phyloP scores from a whole-genome alignment of 768 basidiomycete species.

The Lactifluus volemus region DNA sequence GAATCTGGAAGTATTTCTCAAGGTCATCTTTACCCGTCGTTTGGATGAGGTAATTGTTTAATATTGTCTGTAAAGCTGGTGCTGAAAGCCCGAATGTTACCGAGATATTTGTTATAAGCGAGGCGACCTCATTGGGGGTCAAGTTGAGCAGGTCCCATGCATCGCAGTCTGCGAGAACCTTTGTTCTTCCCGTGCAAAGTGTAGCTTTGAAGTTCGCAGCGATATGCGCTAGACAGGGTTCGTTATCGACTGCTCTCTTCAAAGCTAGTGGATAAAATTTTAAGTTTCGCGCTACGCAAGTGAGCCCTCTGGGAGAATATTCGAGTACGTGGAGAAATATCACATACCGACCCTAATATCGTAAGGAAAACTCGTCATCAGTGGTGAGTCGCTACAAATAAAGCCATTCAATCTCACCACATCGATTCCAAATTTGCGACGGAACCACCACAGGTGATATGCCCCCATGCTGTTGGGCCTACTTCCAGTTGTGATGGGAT shows the following conservation, averaged over 20 bases:
- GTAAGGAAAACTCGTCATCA: not conserved
- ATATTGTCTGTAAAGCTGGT: slow-evolving; percentile 24
- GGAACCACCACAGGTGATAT: slow-evolving; percentile 36
- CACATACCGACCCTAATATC: slow-evolving; percentile 11
- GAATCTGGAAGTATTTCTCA: slow-evolving; percentile 22
- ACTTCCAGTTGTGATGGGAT: not conserved
- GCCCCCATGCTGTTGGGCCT: slow-evolving; percentile 30
- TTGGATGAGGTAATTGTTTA: slow-evolving; percentile 31
- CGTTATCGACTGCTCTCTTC: slow-evolving; percentile 18
- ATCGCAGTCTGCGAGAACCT: slow-evolving; percentile 26
- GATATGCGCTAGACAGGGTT: slow-evolving; percentile 27
- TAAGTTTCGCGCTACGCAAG: slow-evolving; percentile 34
- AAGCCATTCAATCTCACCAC: slow-evolving; percentile 26
- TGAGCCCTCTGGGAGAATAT: not conserved
- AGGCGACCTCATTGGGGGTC: slow-evolving; percentile 26
- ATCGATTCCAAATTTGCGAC: slow-evolving; percentile 42
- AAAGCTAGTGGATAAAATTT: slow-evolving; percentile 40
- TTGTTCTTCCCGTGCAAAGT: slow-evolving; percentile 22
- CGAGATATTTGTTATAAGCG: slow-evolving; percentile 29
- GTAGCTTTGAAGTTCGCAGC: slow-evolving; percentile 26
- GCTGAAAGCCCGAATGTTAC: slow-evolving; percentile 30
- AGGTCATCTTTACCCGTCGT: slow-evolving; percentile 29
- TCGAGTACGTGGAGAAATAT: not conserved
- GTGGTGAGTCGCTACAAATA: not conserved
- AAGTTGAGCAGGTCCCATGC: slow-evolving; percentile 39